Evolutionary conservation across 1,139 yeast species (phyloP), one percentile per base, ranked within the genome.

Genomic region (Scheffersomyces illinoinensis): DNA sequence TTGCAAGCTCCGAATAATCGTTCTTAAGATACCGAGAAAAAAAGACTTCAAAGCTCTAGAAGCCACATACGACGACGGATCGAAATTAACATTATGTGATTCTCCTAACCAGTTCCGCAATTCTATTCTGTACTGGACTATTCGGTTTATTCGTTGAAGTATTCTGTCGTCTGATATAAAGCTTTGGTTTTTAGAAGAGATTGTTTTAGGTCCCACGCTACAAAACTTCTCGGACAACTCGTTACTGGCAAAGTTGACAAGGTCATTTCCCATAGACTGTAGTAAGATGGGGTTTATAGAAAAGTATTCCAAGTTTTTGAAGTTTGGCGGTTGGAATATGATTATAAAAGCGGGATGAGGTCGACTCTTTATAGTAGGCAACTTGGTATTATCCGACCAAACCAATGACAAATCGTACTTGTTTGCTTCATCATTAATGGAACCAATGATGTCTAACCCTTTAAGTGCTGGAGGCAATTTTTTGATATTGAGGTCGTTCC

Each of bases 241-340:
- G 24, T 56, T 56, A 1, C 55, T 53, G 10, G 53, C 51, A 1
- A 58, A 43, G 18, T 50, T 58, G 6, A 56, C 56, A 2, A 50
- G 48, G 18, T 58, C 64, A 24, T 57, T 50, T 62, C 78, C 71
- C 61, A 68, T 79, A 2, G 89, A 81, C 62, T 89, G 93, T 55
- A 89, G 81, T 47, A 85, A 79, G 50, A 89, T 90, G 0, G 98
- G 97, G 24, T 82, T 77, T 5, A 90, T 74, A 0, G 98, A 88
- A 65, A 87, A 90, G 71, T 90, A 92, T 67, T 93, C 97, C 81
- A 95, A 83, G 61, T 85, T 83, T 52, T 80, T 79, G 26, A 90
- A 86, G 56, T 85, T 83, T 0, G 98, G 98, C 1, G 96, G 91
- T 47, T 85, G 85, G 71, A 87, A 93, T 19, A 84, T 66, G 2